These are phyloP conservation scores for Calonectria pauciramosa DNA, from an alignment of 2,329 filamentous ascomycete genomes.

Conservation along the genomic window DNA sequence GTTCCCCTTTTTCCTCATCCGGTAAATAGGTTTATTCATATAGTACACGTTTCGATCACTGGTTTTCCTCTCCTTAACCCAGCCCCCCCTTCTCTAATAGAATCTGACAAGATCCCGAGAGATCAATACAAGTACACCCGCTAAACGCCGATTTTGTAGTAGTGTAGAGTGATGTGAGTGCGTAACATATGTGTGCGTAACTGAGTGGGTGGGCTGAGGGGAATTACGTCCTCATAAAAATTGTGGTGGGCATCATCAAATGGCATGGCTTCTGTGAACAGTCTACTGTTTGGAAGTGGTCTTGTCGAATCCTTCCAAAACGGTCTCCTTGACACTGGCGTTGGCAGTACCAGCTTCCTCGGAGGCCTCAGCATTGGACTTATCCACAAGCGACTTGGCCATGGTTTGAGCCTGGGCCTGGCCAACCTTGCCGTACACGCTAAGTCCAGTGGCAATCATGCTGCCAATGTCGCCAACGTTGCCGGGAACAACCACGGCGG, in stretches of 20 bases:
- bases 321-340: constrained; percentile 53
- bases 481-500: constrained; percentile 93
- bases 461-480: constrained; percentile 96
- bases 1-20: constrained; percentile 33
- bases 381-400: constrained; percentile 65
- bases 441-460: constrained; percentile 97
- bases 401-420: constrained; percentile 80
- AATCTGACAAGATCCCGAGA: constrained; percentile 31
- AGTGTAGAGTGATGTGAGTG: constrained; percentile 39
- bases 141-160: constrained; percentile 46
- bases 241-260: neutral
- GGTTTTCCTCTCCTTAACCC: constrained; percentile 9
- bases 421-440: constrained; percentile 94
- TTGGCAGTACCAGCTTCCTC: constrained; percentile 31
- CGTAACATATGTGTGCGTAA: constrained; percentile 31
- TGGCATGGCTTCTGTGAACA: neutral
- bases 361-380: constrained; percentile 34
- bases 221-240: constrained; percentile 14
- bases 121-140: constrained; percentile 47
- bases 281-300: constrained; percentile 49
- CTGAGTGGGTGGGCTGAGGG: constrained; percentile 31
- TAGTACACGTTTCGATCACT: constrained; percentile 40
- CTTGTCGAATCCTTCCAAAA: constrained; percentile 57
- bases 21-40: constrained; percentile 32
- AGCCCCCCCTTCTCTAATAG: constrained; percentile 22